These are phyloP conservation scores for Tremellales sp. DNA, from an alignment of 1,284 basidiomycete species.

Conservation along the genomic window DNA sequence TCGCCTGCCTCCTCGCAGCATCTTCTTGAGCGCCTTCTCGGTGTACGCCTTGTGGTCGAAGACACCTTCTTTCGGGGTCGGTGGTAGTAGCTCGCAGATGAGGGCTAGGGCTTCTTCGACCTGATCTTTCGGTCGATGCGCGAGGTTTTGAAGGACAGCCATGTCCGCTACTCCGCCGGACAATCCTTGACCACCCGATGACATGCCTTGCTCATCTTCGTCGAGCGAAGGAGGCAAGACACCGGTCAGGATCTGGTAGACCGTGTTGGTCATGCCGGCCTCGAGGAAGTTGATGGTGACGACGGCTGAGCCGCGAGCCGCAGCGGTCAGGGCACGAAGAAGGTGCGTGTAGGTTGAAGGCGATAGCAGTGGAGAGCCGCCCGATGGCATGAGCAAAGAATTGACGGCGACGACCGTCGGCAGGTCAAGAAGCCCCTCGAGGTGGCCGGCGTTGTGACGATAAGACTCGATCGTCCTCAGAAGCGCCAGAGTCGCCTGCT, in stretches of 20 bases:
- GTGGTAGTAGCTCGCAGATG: conserved; percentile 82
- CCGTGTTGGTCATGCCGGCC: conserved; percentile 80
- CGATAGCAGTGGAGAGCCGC: conserved; percentile 77
- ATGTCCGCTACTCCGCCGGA: conserved; percentile 86
- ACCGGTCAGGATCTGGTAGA: conserved; percentile 90
- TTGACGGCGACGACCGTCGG: conserved; percentile 82
- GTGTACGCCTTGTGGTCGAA: conserved; percentile 87
- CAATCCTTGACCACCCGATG: conserved; percentile 60
- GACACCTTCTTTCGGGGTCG: conserved; percentile 81
- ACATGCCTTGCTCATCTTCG: conserved; percentile 62
- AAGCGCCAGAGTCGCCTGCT: conserved; percentile 87
- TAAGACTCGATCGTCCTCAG: conserved; percentile 89
- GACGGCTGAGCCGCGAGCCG: conserved; percentile 77
- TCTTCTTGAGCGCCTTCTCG: conserved; percentile 67
- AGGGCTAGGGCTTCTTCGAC: conserved; percentile 86
- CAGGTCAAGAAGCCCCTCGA: conserved; percentile 76
- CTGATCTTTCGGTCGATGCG: conserved; percentile 93
- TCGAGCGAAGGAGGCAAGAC: conserved; percentile 66
- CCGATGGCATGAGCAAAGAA: conserved; percentile 75
- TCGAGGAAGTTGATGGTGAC: conserved; percentile 80
- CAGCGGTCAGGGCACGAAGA: conserved; percentile 78
- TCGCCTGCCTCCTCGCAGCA: conserved; percentile 27
- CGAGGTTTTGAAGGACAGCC: conserved; percentile 95
- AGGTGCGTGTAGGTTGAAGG: conserved; percentile 80
- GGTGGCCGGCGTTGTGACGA: conserved; percentile 72